Conservation (phyloP, 192 early-diverging fungal genomes). For the Coemansia sp. region DNA sequence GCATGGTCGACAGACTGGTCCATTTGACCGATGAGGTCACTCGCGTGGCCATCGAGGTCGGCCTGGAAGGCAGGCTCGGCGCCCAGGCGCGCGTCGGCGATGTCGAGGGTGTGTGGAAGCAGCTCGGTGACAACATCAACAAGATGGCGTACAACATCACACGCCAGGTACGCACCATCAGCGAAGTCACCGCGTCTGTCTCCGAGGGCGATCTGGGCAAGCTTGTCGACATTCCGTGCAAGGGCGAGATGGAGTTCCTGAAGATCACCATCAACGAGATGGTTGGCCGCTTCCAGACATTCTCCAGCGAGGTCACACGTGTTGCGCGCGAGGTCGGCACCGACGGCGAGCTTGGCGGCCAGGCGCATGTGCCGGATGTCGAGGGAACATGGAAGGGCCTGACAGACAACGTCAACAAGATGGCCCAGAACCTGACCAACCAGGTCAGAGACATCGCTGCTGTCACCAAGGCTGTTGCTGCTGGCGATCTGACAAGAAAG, state of each 20-base stretch:
- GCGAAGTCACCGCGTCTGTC: slow-evolving; percentile 59
- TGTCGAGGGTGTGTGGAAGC: slow-evolving; percentile 61
- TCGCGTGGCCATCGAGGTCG: slow-evolving; percentile 68
- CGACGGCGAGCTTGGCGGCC: slow-evolving; percentile 68
- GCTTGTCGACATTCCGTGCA: slow-evolving; percentile 21
- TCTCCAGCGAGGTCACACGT: slow-evolving; percentile 64
- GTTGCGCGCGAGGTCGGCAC: slow-evolving; percentile 70
- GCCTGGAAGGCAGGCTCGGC: slow-evolving; percentile 72
- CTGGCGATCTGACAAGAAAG: slow-evolving; percentile 53
- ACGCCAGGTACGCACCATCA: slow-evolving; percentile 62
- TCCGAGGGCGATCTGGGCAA: slow-evolving; percentile 48
- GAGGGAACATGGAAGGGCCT: slow-evolving; percentile 62
- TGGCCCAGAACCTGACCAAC: slow-evolving; percentile 63
- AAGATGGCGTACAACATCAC: slow-evolving; percentile 66
- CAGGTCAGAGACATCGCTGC: slow-evolving; percentile 67
- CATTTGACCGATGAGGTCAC: slow-evolving; percentile 65
- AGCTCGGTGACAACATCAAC: slow-evolving; percentile 61
- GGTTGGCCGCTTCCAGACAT: slow-evolving; percentile 54
- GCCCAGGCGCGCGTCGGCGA: slow-evolving; percentile 57
- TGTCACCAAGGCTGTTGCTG: slow-evolving; percentile 59
- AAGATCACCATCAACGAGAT: slow-evolving; percentile 68
- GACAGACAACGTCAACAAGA: slow-evolving; percentile 54
- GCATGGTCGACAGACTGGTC: slow-evolving; percentile 59
- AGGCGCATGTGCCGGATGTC: slow-evolving; percentile 59
- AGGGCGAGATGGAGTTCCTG: slow-evolving; percentile 63